Conservation (phyloP, 2,329 filamentous ascomycete genomes). For the Cordyceps cateniannulata region DNA sequence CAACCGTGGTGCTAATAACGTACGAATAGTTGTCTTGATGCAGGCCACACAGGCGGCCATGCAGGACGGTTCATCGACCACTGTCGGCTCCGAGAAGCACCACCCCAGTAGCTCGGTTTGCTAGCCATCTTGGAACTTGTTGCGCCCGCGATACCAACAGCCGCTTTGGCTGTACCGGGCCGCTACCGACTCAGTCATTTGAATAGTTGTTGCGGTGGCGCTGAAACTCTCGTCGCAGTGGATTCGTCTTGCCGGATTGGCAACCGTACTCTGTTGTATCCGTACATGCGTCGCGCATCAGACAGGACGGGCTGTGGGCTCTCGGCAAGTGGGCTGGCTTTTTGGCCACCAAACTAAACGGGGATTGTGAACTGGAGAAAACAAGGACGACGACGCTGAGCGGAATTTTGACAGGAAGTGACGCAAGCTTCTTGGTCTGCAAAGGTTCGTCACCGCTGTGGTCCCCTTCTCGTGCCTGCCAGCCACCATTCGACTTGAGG, state of each 20-base stretch:
- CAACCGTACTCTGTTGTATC: background rate
- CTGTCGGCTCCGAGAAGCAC: background rate
- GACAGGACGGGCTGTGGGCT: background rate
- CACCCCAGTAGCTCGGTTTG: background rate
- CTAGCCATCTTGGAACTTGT: background rate
- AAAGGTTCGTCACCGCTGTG: background rate
- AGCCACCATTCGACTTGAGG: background rate
- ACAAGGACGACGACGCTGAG: background rate
- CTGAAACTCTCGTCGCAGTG: background rate
- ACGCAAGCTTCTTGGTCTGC: slow-evolving; percentile 10
- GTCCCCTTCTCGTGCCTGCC: background rate
- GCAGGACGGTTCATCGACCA: background rate
- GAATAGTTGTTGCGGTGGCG: background rate
- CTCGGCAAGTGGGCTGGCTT: background rate
- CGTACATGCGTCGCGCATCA: background rate
- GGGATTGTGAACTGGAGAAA: background rate
- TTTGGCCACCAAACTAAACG: background rate
- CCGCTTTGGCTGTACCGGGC: background rate
- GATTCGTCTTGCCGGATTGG: background rate
- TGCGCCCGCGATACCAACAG: background rate
- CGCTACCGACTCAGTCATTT: slow-evolving; percentile 6
- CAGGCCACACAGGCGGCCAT: background rate
- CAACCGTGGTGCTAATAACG: no score
- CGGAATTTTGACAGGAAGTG: background rate
- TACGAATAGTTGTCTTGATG: background rate